Evolutionary conservation across 805 yeast species (phyloP).

Genomic region (Candida schatavii): DNA sequence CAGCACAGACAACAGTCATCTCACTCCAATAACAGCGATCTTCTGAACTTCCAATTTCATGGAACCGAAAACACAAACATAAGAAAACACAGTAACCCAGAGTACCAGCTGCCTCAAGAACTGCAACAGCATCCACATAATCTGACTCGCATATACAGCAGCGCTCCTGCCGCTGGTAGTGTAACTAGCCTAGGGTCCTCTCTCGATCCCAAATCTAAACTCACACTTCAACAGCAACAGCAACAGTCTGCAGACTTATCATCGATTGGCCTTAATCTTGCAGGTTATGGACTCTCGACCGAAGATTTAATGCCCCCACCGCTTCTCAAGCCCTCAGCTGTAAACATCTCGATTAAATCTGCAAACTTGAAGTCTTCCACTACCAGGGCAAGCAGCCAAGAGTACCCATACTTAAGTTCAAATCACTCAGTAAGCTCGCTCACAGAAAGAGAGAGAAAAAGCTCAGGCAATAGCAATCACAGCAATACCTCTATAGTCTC

Average conservation of each 20-base stretch:
- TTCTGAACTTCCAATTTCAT: not conserved
- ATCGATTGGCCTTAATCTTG: conserved; percentile 23
- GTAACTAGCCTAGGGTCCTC: conserved; percentile 1
- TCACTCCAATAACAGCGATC: not conserved
- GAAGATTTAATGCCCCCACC: conserved; percentile 27
- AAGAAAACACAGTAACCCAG: not conserved
- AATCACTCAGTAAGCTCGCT: conserved; percentile 6
- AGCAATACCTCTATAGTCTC: not conserved
- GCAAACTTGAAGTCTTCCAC: not conserved
- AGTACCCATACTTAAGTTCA: not conserved
- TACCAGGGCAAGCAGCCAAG: not conserved
- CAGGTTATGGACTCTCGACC: conserved; percentile 26
- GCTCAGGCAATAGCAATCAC: not conserved
- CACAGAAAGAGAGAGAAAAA: not conserved
- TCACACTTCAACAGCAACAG: not conserved
- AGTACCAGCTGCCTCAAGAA: not conserved
- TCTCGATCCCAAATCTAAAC: conserved; percentile 3
- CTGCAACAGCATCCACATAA: not conserved
- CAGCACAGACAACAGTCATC: not conserved
- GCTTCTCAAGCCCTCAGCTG: conserved; percentile 1
- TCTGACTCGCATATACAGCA: not conserved
- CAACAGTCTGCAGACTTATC: conserved; percentile 13
- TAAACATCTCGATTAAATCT: not conserved
- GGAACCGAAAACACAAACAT: not conserved
- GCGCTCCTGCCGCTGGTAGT: conserved; percentile 2